These are phyloP conservation scores for Sphaerulina vaccinii DNA, from an alignment of 2,329 filamentous ascomycete genomes.

Conservation along the genomic window DNA sequence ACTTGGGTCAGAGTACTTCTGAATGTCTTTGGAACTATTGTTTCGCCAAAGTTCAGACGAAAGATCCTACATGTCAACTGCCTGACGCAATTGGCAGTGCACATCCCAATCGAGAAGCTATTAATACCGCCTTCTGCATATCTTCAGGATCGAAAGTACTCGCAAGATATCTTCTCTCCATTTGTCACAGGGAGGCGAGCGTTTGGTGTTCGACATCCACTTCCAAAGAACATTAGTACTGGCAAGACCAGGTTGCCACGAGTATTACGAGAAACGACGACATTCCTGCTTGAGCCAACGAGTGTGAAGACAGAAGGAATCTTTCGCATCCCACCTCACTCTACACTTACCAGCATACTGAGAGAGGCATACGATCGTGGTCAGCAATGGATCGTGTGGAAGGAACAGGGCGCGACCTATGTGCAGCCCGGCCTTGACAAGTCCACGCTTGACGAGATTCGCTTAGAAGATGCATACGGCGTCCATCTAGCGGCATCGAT, in stretches of 20 bases:
- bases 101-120: slow-evolving; percentile 53
- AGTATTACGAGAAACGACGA: slow-evolving; percentile 54
- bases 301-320: slow-evolving; percentile 53
- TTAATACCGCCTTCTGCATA: slow-evolving; percentile 56
- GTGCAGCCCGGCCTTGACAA: slow-evolving; percentile 40
- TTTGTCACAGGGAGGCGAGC: slow-evolving; percentile 48
- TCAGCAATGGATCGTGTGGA: slow-evolving; percentile 56
- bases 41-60: slow-evolving; percentile 57
- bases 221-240: slow-evolving; percentile 45
- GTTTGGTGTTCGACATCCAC: slow-evolving; percentile 49
- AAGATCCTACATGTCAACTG: slow-evolving; percentile 58
- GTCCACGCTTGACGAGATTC: slow-evolving; percentile 44
- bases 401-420: slow-evolving; percentile 43
- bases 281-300: slow-evolving; percentile 50
- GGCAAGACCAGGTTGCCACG: slow-evolving; percentile 52
- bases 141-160: slow-evolving; percentile 53
- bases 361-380: slow-evolving; percentile 57
- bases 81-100: slow-evolving; percentile 49
- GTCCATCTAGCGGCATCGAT: slow-evolving; percentile 54
- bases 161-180: slow-evolving; percentile 48
- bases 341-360: slow-evolving; percentile 50
- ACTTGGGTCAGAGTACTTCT: slow-evolving; percentile 57
- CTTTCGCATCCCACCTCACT: slow-evolving; percentile 55
- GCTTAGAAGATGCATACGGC: slow-evolving; percentile 52
- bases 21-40: slow-evolving; percentile 57